Evolutionary conservation across 768 basidiomycete species (phyloP).

Genomic region (Wakefieldia striispora): DNA sequence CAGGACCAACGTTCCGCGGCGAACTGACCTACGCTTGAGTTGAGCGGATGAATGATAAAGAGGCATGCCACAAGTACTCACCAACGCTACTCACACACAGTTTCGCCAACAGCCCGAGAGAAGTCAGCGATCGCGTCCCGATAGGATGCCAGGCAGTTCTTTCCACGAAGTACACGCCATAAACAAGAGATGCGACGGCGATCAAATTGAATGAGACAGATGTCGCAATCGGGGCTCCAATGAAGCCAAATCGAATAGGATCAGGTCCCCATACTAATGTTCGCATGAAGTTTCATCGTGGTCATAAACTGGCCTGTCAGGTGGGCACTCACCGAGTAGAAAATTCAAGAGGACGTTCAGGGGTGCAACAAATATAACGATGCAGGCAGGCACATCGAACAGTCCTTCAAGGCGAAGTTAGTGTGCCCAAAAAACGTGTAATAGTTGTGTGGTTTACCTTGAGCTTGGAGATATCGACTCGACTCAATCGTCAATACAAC

Average conservation of each 20-base stretch:
- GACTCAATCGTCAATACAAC: slow-evolving; percentile 47
- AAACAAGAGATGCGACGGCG: slow-evolving; percentile 55
- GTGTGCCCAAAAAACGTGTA: slow-evolving; percentile 15
- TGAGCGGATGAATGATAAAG: background rate
- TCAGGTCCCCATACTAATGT: slow-evolving; percentile 86
- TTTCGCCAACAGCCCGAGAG: slow-evolving; percentile 65
- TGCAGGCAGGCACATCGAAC: slow-evolving; percentile 81
- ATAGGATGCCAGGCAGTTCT: slow-evolving; percentile 85
- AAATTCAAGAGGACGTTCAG: slow-evolving; percentile 83
- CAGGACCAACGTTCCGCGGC: slow-evolving; percentile 97
- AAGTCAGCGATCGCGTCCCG: slow-evolving; percentile 58
- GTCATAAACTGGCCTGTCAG: background rate
- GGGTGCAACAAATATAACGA: slow-evolving; percentile 79
- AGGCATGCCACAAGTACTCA: slow-evolving; percentile 20
- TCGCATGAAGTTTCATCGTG: slow-evolving; percentile 41
- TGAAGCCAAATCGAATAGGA: slow-evolving; percentile 76
- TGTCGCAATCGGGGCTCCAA: slow-evolving; percentile 89
- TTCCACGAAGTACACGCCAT: slow-evolving; percentile 62
- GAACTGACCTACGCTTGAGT: slow-evolving; percentile 52
- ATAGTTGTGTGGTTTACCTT: slow-evolving; percentile 50
- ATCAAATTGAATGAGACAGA: slow-evolving; percentile 86
- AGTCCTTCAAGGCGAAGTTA: slow-evolving; percentile 45
- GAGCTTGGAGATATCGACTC: slow-evolving; percentile 65
- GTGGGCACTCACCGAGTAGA: slow-evolving; percentile 55
- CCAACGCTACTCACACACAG: slow-evolving; percentile 83